These are phyloP conservation scores for Salix koriyanagi DNA, from an alignment of 345 rosid species.

Conservation along the genomic window DNA sequence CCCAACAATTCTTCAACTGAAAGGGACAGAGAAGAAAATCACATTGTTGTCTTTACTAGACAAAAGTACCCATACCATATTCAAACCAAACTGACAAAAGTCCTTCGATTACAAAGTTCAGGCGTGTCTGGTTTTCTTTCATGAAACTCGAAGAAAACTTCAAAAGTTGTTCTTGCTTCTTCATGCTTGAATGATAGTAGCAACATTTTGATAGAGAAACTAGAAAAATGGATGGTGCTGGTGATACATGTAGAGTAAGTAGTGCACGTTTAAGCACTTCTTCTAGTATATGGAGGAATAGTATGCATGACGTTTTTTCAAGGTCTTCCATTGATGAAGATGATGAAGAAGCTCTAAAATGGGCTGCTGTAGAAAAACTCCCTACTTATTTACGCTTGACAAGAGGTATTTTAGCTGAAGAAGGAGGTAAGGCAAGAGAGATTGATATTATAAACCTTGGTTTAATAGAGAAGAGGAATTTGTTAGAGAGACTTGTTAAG, in stretches of 20 bases:
- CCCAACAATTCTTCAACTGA: not conserved
- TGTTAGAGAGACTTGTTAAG: slow-evolving; percentile 63
- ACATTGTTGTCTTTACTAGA: not conserved
- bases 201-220: not conserved
- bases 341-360: slow-evolving; percentile 73
- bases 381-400: slow-evolving; percentile 62
- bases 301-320: slow-evolving; percentile 37
- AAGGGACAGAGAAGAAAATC: slow-evolving; percentile 11
- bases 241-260: slow-evolving; percentile 25
- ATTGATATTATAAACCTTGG: slow-evolving; percentile 65
- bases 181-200: not conserved
- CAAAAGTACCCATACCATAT: not conserved
- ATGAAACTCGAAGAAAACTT: slow-evolving; percentile 8
- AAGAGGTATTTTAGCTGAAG: slow-evolving; percentile 61
- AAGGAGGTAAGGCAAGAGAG: slow-evolving; percentile 49
- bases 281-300: slow-evolving; percentile 42
- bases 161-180: not conserved
- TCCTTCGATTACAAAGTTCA: not conserved
- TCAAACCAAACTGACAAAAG: not conserved
- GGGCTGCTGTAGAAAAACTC: slow-evolving; percentile 93
- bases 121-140: not conserved
- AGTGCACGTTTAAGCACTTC: slow-evolving; percentile 43
- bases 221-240: slow-evolving; percentile 29
- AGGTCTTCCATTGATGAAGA: slow-evolving; percentile 42
- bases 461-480: slow-evolving; percentile 58